Evolutionary conservation across 2,329 filamentous ascomycete species (phyloP), one percentile per base, ranked within the genome.

Genomic region (Ambrosiella cleistominuta): DNA sequence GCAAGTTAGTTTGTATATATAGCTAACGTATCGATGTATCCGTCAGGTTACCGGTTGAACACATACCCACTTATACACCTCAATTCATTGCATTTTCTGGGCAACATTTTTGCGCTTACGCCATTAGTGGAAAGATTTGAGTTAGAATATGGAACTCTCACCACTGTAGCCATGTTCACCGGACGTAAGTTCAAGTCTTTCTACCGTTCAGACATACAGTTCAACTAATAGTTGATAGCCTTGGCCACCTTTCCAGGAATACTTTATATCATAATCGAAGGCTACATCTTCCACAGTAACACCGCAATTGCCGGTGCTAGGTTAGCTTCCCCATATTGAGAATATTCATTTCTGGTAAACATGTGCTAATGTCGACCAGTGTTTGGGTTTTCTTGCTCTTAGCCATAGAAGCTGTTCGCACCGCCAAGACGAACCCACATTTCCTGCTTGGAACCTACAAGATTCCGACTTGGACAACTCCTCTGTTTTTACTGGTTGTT

Each of bases 91-190:
- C 93, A 97, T 70, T 77, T 84, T 61, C 66, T 90, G 57, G 73
- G 94, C 66, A 95, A 97, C 70, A 69, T 88, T 27, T 56, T 94
- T 62, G 86, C 88, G 19, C 69, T 97, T 62, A 83, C 84, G 44
- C 93, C 93, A n/a, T 74, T 98, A 56, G 73, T 98, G 68, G 91
- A 96, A 70, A 81, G 90, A 61, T 98, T 97, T 70, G 93, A 98
- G 72, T 79, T 81, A 62, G 91, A 96, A 69, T 83, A 94, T 69
- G 93, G 93, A 56, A 97, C 91, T 7, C 74, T 97, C 66, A 88
- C 88, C 35, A 85, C 88, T n/a, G 69, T 95, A 62, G 81, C 87
- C 40, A 75, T 97, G 56, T 96, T 97, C 69, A 81, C 93, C 66
- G 93, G 93, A 59, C 90, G 89, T 95, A 75, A 74, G 89, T 57